These are phyloP conservation scores for Calonectria pseudoreteaudii DNA, from an alignment of 2,329 filamentous ascomycete genomes.

Conservation along the genomic window DNA sequence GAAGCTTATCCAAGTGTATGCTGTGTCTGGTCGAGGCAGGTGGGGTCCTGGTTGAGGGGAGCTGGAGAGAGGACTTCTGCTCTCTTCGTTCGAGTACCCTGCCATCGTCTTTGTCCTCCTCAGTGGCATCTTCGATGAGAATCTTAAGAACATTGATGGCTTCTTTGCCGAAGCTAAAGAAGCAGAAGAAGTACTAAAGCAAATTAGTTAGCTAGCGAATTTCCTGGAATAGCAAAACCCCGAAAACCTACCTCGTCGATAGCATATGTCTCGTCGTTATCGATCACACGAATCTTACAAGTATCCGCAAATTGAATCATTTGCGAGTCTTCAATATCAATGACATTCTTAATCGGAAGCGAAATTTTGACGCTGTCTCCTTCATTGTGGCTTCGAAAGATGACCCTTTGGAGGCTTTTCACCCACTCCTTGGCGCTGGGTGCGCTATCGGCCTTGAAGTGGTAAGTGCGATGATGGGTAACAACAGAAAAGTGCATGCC, in stretches of 20 bases:
- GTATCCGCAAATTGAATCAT: conserved; percentile 94
- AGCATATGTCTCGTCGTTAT: conserved; percentile 93
- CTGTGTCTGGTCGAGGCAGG: conserved; percentile 46
- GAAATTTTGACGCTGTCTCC: conserved; percentile 98
- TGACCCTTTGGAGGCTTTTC: conserved; percentile 91
- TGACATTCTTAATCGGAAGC: conserved; percentile 86
- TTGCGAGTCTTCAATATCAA: conserved; percentile 92
- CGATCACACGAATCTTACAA: conserved; percentile 91
- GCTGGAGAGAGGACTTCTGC: conserved; percentile 27
- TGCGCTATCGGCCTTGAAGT: conserved; percentile 89
- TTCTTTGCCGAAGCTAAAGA: conserved; percentile 88
- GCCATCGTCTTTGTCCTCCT: conserved; percentile 48
- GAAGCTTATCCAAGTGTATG: conserved; percentile 46
- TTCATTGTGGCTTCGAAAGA: conserved; percentile 95
- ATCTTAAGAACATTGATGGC: conserved; percentile 82
- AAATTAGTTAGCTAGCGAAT: conserved; percentile 9
- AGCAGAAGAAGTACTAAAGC: conserved; percentile 92
- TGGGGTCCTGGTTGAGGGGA: conserved; percentile 29
- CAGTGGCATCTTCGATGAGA: conserved; percentile 74
- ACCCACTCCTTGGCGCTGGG: conserved; percentile 97
- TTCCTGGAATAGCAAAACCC: background rate
- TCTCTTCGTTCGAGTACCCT: conserved; percentile 34
- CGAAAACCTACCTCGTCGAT: conserved; percentile 83
- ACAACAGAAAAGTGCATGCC: conserved; percentile 81
- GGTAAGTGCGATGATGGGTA: conserved; percentile 85